Conservation (phyloP, 345 rosid species). For the Hibiscus tridactylites region DNA sequence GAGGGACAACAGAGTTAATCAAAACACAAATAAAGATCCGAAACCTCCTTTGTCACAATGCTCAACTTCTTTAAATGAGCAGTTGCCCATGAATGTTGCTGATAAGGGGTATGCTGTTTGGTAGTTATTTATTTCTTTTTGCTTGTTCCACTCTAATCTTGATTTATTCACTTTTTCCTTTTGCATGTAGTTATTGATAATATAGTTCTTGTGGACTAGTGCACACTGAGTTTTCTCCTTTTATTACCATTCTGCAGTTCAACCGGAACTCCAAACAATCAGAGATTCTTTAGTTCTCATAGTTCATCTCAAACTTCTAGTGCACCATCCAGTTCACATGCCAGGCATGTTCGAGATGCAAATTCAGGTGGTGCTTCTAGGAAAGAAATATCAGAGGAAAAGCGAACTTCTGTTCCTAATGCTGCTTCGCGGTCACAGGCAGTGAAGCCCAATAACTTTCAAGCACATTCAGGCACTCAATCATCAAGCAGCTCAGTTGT, state of each 20-base stretch:
- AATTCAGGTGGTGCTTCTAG: slow-evolving; percentile 22
- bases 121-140: neutral
- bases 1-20: slow-evolving; percentile 64
- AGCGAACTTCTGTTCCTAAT: slow-evolving; percentile 15
- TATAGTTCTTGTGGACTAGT: neutral
- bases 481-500: slow-evolving; percentile 60
- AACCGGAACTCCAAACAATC: slow-evolving; percentile 31
- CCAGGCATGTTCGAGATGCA: slow-evolving; percentile 24
- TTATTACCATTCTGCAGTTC: slow-evolving; percentile 16
- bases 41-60: slow-evolving; percentile 32
- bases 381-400: slow-evolving; percentile 30
- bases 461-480: slow-evolving; percentile 26
- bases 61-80: slow-evolving; percentile 24
- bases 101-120: slow-evolving; percentile 45
- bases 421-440: slow-evolving; percentile 27
- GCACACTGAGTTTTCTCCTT: neutral
- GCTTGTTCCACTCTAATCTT: neutral
- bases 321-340: slow-evolving; percentile 24
- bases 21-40: slow-evolving; percentile 31
- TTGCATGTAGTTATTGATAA: neutral
- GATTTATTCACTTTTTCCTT: neutral
- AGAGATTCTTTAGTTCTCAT: slow-evolving; percentile 18
- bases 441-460: slow-evolving; percentile 28
- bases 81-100: slow-evolving; percentile 17
- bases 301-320: slow-evolving; percentile 28